These are phyloP conservation scores for Sequoia sempervirens DNA, from an alignment of 75 land plant species.

Conservation along the genomic window DNA sequence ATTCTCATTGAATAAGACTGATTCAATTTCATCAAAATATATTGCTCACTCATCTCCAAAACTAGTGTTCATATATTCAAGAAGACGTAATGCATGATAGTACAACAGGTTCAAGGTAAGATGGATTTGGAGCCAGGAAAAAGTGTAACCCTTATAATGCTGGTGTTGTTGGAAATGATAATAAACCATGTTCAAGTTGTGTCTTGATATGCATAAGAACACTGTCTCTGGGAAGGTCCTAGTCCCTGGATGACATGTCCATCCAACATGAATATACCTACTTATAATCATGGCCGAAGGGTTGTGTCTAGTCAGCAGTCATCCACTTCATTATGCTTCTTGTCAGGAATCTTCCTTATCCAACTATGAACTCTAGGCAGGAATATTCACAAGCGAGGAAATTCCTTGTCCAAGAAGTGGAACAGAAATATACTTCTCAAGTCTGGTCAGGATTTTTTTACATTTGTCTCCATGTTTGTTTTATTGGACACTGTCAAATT, in stretches of 20 bases:
- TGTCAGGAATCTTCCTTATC: not conserved
- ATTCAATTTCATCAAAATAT: too few relatives aligned
- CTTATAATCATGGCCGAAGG: not conserved
- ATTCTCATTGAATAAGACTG: too few relatives aligned
- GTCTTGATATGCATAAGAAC: not conserved
- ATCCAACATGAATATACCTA: not conserved
- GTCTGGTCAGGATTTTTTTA: slow-evolving; percentile 10
- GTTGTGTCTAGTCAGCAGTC: not conserved
- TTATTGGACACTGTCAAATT: not conserved
- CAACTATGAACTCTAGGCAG: not conserved
- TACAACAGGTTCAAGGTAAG: not conserved
- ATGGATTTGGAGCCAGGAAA: not conserved
- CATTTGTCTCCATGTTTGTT: too few relatives aligned
- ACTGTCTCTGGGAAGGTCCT: slow-evolving; percentile 19
- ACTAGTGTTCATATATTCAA: too few relatives aligned
- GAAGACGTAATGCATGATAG: not conserved
- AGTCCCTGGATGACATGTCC: slow-evolving; percentile 2
- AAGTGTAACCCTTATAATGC: not conserved
- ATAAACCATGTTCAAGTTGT: not conserved
- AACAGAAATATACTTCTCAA: slow-evolving; percentile 30
- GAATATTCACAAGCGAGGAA: not conserved
- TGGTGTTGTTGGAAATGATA: not conserved
- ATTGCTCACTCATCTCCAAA: too few relatives aligned
- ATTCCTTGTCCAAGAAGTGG: slow-evolving; percentile 11
- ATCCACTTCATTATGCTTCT: not conserved